Evolutionary conservation across 495 filamentous ascomycete species (phyloP), one percentile per base, ranked within the genome.

Genomic region (Neurospora sp.): DNA sequence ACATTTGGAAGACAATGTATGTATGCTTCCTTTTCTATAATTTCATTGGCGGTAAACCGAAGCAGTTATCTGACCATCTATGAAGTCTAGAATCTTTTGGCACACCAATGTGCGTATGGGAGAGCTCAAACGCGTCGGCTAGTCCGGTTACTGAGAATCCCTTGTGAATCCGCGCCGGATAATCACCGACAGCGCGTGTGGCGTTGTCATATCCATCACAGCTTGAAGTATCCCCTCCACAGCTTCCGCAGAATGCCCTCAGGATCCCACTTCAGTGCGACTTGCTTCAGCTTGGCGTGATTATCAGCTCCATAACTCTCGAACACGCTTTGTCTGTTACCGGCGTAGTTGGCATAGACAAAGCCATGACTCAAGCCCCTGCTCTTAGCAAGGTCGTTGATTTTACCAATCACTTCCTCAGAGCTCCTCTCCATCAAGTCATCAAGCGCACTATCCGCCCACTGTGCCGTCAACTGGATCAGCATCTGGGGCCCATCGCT

Each of bases 341-440:
- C 75, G 7, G 85, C 85, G 38, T 85, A 85, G 35, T 87, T 87
- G 74, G 88, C 83, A 74, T 91, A 91, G 38, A 91, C 76, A 70
- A 87, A 92, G 41, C 85, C 81, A 70, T 88, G 78, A 46, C 82
- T 77, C 35, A 88, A 20, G 0, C 81, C 81, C 61, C 83, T 74
- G 18, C 72, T 74, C 71, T 84, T 80, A 1, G 88, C 85, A 31
- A 84, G 75, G 8, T 79, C 79, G 10, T 78, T 71, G 14, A 83
- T 69, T 20, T 78, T 41, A 38, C 74, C 72, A 37, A 85, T 75
- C 27, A 85, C 69, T 39, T 78, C 71, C 69, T 78, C 40, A 10
- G 78, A 74, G 27, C 76, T 78, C 12, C 68, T 69, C 42, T 79
- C 74, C 40, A 88, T 79, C 1, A 41, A n/a, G 10, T 69, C 70